Evolutionary conservation across 768 basidiomycete species (phyloP), one percentile per base, ranked within the genome.

Genomic region (Suillus weaverae): DNA sequence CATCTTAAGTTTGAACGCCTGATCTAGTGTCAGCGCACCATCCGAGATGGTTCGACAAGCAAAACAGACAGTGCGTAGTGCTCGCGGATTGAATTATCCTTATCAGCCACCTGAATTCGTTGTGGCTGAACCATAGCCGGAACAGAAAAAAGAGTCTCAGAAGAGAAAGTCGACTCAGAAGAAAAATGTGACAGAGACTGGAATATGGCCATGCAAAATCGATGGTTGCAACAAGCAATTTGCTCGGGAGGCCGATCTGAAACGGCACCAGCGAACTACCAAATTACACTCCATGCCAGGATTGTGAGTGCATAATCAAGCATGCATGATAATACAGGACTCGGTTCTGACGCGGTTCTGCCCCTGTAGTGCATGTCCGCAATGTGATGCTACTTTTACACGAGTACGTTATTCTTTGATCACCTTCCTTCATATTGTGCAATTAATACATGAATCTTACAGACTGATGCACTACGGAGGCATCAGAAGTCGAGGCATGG

Each of bases 161-260:
- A 81, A 78, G 72, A 83, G 81, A 71, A 78, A 73, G 70, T 64
- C 73, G 9, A 65, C 74, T 2, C 69, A 69, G 8, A 81, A 80
- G 73, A 86, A 86, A 80, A 86, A 85, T 67, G 69, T 76, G 18
- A 70, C 76, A 3, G 81, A 81, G 66, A 80, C 86, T 3, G 83
- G 85, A 8, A 73, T 87, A 55, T 92, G 91, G 91, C 89, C 91
- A 8, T 92, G 91, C 81, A 86, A 86, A 74, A 91, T 92, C 72
- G 85, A 88, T 71, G 91, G 89, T 36, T 92, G 91, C 78, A 87
- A 85, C 77, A 92, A 92, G 76, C 86, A 90, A 73, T 92, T 92
- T 72, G 90, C 89, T 54, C 84, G 91, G 61, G 91, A 92, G 76
- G 91, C 91, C 18, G 91, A 92, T 80, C 78, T 92, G 67, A 92